Evolutionary conservation across 2,329 filamentous ascomycete species (phyloP), one percentile per base, ranked within the genome.

Genomic region (Pseudocercospora ulei): DNA sequence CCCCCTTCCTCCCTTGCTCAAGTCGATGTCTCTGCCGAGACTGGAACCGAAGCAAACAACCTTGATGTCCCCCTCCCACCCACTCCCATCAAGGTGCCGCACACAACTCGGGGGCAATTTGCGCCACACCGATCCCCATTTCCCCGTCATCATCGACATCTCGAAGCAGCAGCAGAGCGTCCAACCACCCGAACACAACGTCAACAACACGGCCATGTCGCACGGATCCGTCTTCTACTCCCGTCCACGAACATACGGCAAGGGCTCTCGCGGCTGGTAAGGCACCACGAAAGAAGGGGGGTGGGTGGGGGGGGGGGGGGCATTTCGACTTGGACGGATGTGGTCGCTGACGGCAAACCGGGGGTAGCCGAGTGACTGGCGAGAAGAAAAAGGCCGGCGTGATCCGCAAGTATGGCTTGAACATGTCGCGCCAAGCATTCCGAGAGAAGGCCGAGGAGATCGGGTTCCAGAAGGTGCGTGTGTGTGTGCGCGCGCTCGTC

Each of bases 141-240:
- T n/a, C 22, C 3, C 35, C 37, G 5, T 29, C 37, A 25, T 27
- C 29, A 25, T 39, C 35, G 26, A 38, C 22, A 37, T 41, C 38
- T 9, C 12, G 12, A 35, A 25, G 23, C 38, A 35, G 38, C 11
- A n/a, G n/a, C n/a, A n/a, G n/a, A n/a, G n/a, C n/a, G n/a, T n/a
- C n/a, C n/a, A n/a, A n/a, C n/a, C n/a, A n/a, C n/a, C n/a, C n/a
- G n/a, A n/a, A n/a, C n/a, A n/a, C n/a, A n/a, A n/a, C n/a, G n/a
- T n/a, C n/a, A n/a, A n/a, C n/a, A n/a, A n/a, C n/a, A n/a, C n/a
- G n/a, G n/a, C n/a, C 14, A 52, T 52, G 50, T 48, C 51, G 8
- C 51, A 54, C 48, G 51, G 51, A n/a, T 44, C 42, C n/a, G 51
- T 54, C 37, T 54, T 40, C 38, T 51, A 49, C 41, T 54, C 50